Evolutionary conservation across 179 eudicot species (phyloP).

Genomic region (Silene vulgaris): DNA sequence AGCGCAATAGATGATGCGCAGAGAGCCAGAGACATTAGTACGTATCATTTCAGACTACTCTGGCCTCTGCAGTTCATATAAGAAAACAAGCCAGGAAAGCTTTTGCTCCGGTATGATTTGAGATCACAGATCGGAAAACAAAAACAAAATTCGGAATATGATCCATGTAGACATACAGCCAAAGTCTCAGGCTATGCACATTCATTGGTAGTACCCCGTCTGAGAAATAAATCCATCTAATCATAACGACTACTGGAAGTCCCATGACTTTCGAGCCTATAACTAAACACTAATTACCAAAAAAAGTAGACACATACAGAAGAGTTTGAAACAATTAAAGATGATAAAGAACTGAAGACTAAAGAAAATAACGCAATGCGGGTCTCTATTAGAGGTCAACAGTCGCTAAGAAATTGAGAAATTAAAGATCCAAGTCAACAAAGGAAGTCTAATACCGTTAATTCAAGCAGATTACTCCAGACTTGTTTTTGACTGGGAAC

Average conservation of each 20-base stretch:
- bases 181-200: no score
- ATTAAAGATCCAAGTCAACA: conserved; percentile 7
- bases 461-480: conserved; percentile 25
- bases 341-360: conserved; percentile 6
- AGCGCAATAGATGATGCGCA: no score
- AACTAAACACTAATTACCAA: neutral
- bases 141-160: no score
- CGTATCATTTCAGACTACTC: no score
- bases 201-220: no score
- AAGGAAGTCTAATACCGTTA: conserved; percentile 19
- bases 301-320: neutral
- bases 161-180: no score
- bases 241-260: neutral
- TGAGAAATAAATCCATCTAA: no score
- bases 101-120: no score
- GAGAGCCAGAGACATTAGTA: no score
- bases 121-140: no score
- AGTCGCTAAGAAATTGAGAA: conserved; percentile 20
- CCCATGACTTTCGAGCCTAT: neutral
- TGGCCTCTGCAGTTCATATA: no score
- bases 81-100: no score
- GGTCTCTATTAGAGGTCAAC: conserved; percentile 7
- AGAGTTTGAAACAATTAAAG: neutral
- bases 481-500: conserved; percentile 17
- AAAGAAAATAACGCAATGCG: neutral